Base-by-base conservation (phyloP, 768 basidiomycete species). In the Hericium erinaceus region DNA sequence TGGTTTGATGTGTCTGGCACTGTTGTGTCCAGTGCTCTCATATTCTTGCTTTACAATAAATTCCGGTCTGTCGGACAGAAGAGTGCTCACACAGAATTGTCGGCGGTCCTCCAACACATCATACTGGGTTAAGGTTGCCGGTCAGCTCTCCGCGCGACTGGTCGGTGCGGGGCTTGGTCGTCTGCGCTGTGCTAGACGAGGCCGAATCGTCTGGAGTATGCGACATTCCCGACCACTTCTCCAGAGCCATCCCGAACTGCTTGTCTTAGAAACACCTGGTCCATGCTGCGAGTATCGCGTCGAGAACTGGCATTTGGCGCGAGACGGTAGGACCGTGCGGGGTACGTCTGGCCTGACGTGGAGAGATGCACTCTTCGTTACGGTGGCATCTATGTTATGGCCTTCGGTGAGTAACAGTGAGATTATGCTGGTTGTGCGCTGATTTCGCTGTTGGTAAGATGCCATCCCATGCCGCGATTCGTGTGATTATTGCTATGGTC, bases 221-320 rank as follows among this genome's bases (percentile, higher is more conserved):
- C 69, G 60, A 64, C 67, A 62, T 57, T 68, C 65, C 55, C 65
- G 61, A 55, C 76, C 76, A 49, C 65, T 78, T 26, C 67, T 65
- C 39, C 67, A 70, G 58, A 67, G 68, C 48, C 69, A 75, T 50
- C 84, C 84, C 53, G 79, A 87, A 64, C 73, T 87, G 59, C 71
- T 73, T 7, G 64, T 85, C 41, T 64, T 77, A 48, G 68, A 75
- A 39, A 72, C 68, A 60, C 71, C 73, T 40, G 78, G 74, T 24
- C 50, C 61, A 16, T 82, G 74, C 65, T 72, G 70, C 51, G 86
- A 89, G 66, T 87, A 84, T 58, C 75, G 80, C 53, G 73, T 88
- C 24, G 79, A 82, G 58, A 78, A 82, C 57, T 75, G 74, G 75
- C 76, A 69, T 13, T 60, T 79, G 28, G 70, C 72, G 40, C 75